These are phyloP conservation scores for Mytilinidion resinicola DNA, from an alignment of 495 filamentous ascomycete species.

Conservation along the genomic window DNA sequence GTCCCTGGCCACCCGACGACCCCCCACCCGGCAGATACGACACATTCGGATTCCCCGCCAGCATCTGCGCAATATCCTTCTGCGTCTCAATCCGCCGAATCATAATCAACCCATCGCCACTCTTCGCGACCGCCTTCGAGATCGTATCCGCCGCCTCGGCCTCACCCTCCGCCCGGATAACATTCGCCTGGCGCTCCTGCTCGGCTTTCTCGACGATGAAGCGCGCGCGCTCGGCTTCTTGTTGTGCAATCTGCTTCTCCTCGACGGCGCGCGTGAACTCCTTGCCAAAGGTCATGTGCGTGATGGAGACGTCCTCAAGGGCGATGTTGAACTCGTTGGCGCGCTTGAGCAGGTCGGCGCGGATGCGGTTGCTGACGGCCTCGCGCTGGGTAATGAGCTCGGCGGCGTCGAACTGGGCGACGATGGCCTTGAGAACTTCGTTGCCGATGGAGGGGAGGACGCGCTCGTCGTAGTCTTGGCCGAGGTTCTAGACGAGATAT, in stretches of 20 bases:
- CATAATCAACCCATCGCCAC: constrained; percentile 85
- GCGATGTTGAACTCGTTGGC: constrained; percentile 99
- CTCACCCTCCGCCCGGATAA: constrained; percentile 96
- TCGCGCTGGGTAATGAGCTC: constrained; percentile 99
- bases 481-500: constrained; percentile 50
- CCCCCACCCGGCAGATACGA: constrained; percentile 83
- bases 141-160: constrained; percentile 95
- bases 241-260: constrained; percentile 99
- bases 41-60: constrained; percentile 89
- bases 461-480: constrained; percentile 97
- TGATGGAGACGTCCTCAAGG: constrained; percentile 98
- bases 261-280: constrained; percentile 98
- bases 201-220: constrained; percentile 99
- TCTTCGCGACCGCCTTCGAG: constrained; percentile 82
- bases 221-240: constrained; percentile 92
- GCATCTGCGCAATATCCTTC: constrained; percentile 87
- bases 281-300: constrained; percentile 99
- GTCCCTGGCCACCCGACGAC: constrained; percentile 47
- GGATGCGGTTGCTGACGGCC: constrained; percentile 91
- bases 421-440: constrained; percentile 99
- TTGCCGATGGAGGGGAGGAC: constrained; percentile 99
- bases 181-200: constrained; percentile 97
- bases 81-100: constrained; percentile 96
- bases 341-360: constrained; percentile 86
- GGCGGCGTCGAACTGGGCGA: constrained; percentile 97